Percentiles rank a stretch among this genome's conserved stretches.
These are phyloP conservation scores for Pichia norvegensis DNA, from an alignment of 1,139 yeast species.

Conservation along the genomic window DNA sequence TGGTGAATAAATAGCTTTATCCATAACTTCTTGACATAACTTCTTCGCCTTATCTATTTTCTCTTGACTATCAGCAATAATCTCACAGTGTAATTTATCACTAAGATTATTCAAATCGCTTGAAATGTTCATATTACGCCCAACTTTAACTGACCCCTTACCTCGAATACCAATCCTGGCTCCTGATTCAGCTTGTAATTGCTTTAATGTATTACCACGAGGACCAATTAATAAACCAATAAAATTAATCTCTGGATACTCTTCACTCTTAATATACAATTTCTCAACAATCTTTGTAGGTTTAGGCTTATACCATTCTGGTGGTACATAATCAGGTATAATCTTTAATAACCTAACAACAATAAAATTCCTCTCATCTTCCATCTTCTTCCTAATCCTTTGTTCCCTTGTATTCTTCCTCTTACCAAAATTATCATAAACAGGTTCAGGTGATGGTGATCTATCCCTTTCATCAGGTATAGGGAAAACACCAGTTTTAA, in stretches of 20 bases:
- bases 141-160: slow-evolving; percentile 91
- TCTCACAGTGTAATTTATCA: slow-evolving; percentile 84
- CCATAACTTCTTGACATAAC: slow-evolving; percentile 67
- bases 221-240: slow-evolving; percentile 92
- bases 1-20: slow-evolving; percentile 80
- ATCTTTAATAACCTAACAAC: slow-evolving; percentile 65
- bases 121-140: slow-evolving; percentile 50
- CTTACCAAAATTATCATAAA: slow-evolving; percentile 73
- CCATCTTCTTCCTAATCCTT: slow-evolving; percentile 53
- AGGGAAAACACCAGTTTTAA: slow-evolving; percentile 40
- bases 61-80: slow-evolving; percentile 76
- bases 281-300: slow-evolving; percentile 68
- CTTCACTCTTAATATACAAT: slow-evolving; percentile 75
- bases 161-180: slow-evolving; percentile 87
- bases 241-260: slow-evolving; percentile 87
- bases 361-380: slow-evolving; percentile 70
- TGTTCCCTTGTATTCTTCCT: slow-evolving; percentile 79
- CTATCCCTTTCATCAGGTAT: slow-evolving; percentile 29
- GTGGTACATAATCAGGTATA: slow-evolving; percentile 77
- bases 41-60: slow-evolving; percentile 70
- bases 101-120: slow-evolving; percentile 43
- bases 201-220: slow-evolving; percentile 82
- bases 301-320: slow-evolving; percentile 57
- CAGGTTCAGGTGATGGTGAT: slow-evolving; percentile 92
- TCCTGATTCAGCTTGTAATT: slow-evolving; percentile 75